Conservation (phyloP, 75 land plant species). For the Sequoia sempervirens region DNA sequence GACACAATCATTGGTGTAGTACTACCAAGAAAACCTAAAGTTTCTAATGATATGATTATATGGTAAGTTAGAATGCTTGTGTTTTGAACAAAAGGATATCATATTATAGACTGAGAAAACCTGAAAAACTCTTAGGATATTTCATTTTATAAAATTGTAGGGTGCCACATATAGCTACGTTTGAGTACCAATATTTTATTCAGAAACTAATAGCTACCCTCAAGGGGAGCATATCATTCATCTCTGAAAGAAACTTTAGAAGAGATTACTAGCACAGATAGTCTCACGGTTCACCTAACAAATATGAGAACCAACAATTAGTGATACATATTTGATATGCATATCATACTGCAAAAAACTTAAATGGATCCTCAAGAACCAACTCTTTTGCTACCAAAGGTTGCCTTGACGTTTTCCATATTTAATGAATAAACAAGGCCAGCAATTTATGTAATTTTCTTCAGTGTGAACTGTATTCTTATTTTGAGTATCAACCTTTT, state of each 20-base stretch:
- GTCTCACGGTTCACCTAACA: not conserved
- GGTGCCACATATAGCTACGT: not conserved
- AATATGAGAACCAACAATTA: not conserved
- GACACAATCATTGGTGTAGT: not conserved
- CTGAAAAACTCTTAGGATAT: too few species aligned
- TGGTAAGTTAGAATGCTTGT: not conserved
- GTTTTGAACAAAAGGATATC: not conserved
- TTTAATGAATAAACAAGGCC: too few species aligned
- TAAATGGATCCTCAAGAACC: too few species aligned
- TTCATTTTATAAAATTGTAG: not conserved
- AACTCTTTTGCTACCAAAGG: too few species aligned
- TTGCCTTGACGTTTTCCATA: too few species aligned
- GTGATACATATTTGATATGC: too few species aligned
- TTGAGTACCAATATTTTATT: not conserved
- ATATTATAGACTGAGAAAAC: too few species aligned
- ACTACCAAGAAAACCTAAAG: not conserved
- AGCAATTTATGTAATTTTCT: too few species aligned
- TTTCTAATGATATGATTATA: not conserved
- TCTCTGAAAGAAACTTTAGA: not conserved
- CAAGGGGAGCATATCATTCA: not conserved
- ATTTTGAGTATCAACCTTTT: too few species aligned
- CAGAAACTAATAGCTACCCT: not conserved
- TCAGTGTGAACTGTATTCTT: not conserved
- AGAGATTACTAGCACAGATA: not conserved
- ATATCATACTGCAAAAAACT: too few species aligned